Conservation (phyloP, 139 green algal genomes). For the Tetradesmus obliquus region DNA sequence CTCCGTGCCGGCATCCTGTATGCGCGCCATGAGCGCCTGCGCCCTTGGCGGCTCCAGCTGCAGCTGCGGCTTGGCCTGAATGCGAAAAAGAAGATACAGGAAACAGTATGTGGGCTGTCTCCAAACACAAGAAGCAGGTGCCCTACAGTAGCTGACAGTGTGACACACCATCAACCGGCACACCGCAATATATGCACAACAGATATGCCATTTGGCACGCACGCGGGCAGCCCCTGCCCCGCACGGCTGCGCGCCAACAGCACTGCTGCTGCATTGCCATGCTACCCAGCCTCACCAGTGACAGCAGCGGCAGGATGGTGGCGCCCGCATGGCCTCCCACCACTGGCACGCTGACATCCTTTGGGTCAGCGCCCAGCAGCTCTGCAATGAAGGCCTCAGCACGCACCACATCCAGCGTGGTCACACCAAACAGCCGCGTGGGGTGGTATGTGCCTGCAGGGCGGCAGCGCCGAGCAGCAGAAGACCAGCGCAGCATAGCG, state of each 20-base stretch:
- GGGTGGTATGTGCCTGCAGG: constrained; percentile 86
- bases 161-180: too few species aligned
- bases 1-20: constrained; percentile 97
- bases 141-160: not conserved
- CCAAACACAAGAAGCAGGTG: not conserved
- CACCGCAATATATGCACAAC: too few species aligned
- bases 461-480: not conserved
- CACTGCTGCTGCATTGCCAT: not conserved
- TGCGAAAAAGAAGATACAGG: not conserved
- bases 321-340: constrained; percentile 97
- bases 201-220: too few species aligned
- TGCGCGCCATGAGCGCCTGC: constrained; percentile 56
- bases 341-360: constrained; percentile 94
- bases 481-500: not conserved
- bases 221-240: too few species aligned
- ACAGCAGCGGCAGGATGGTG: constrained; percentile 99
- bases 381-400: constrained; percentile 76
- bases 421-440: constrained; percentile 89
- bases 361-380: constrained; percentile 65
- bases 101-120: too few species aligned
- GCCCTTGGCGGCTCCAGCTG: constrained; percentile 21
- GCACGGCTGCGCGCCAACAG: not conserved
- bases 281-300: constrained; percentile 69
- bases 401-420: constrained; percentile 93
- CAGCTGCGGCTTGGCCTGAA: constrained; percentile 43